phyloP scores from a whole-genome alignment of 345 rosid species.

The Pelargonium nanum region DNA sequence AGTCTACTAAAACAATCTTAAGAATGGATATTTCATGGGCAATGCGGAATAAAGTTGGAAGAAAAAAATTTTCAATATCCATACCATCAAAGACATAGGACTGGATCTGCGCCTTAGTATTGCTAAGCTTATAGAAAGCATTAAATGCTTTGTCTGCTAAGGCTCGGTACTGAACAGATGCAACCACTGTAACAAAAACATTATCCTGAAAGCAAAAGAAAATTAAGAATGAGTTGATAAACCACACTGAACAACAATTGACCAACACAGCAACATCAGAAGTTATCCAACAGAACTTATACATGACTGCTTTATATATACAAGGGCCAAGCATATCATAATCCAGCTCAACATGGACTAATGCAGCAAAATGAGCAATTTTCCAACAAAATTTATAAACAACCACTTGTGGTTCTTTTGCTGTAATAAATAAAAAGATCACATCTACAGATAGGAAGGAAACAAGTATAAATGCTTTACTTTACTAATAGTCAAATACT shows the following conservation, averaged over 20 bases:
- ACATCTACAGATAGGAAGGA: too few relatives aligned
- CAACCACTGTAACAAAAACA: slow-evolving; percentile 37
- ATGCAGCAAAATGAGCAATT: not conserved
- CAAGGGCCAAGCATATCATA: not conserved
- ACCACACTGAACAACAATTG: too few relatives aligned
- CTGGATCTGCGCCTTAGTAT: slow-evolving; percentile 30
- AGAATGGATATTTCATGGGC: not conserved
- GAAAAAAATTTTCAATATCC: not conserved
- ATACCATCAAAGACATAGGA: slow-evolving; percentile 38
- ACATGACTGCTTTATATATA: too few relatives aligned
- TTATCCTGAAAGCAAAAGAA: slow-evolving; percentile 22
- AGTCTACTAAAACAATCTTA: not conserved
- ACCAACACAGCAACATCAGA: too few relatives aligned
- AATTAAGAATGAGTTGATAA: not conserved
- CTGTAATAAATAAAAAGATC: not conserved
- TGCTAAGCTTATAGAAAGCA: slow-evolving; percentile 36
- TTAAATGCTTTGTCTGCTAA: slow-evolving; percentile 27
- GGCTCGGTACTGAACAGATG: slow-evolving; percentile 34
- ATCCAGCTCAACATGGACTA: not conserved
- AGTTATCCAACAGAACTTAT: too few relatives aligned
- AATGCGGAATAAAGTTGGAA: not conserved
- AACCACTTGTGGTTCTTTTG: not conserved
- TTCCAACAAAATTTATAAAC: too few relatives aligned
- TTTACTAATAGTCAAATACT: not conserved
- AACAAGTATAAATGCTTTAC: not conserved